Percentiles rank a stretch among this genome's conserved stretches.
Evolutionary conservation across 371 early-diverging fungal genomes (phyloP).

Genomic region (Syncephalastrum contaminatum): DNA sequence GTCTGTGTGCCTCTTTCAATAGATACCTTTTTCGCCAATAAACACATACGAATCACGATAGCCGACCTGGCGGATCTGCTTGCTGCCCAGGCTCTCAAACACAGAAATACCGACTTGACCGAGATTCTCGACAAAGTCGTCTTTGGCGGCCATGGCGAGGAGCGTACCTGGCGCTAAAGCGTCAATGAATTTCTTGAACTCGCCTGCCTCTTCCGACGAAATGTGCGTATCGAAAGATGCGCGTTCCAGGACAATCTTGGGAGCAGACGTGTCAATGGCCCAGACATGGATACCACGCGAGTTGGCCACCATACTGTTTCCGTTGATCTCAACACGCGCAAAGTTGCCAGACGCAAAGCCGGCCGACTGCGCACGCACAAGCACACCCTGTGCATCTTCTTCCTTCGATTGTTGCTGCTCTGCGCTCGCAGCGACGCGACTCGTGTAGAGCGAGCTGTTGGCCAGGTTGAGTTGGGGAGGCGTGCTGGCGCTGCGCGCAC

Average conservation of each 20-base stretch:
- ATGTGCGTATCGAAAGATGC: constrained; percentile 79
- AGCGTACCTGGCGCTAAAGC: constrained; percentile 63
- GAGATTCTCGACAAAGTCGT: constrained; percentile 71
- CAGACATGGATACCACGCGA: constrained; percentile 79
- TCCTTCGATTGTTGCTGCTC: no score
- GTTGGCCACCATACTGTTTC: constrained; percentile 49
- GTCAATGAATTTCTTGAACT: constrained; percentile 68
- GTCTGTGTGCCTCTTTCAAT: background rate
- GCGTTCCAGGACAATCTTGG: constrained; percentile 61
- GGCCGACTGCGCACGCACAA: constrained; percentile 67
- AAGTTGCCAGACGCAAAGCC: constrained; percentile 79
- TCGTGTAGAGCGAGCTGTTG: no score
- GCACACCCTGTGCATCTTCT: constrained; percentile 5
- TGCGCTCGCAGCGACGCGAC: no score
- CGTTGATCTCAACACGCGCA: constrained; percentile 69
- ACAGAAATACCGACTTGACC: constrained; percentile 57
- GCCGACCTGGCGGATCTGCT: constrained; percentile 47
- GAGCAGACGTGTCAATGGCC: constrained; percentile 65
- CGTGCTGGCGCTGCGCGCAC: constrained; percentile 16
- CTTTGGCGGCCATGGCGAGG: constrained; percentile 68
- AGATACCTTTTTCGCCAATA: constrained; percentile 53
- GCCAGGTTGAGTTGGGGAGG: no score
- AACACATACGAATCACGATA: constrained; percentile 85
- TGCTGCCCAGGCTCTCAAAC: constrained; percentile 64
- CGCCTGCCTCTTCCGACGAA: constrained; percentile 67